These are phyloP conservation scores for Chrysoporthe puriensis DNA, from an alignment of 2,329 filamentous ascomycete genomes.

Conservation along the genomic window DNA sequence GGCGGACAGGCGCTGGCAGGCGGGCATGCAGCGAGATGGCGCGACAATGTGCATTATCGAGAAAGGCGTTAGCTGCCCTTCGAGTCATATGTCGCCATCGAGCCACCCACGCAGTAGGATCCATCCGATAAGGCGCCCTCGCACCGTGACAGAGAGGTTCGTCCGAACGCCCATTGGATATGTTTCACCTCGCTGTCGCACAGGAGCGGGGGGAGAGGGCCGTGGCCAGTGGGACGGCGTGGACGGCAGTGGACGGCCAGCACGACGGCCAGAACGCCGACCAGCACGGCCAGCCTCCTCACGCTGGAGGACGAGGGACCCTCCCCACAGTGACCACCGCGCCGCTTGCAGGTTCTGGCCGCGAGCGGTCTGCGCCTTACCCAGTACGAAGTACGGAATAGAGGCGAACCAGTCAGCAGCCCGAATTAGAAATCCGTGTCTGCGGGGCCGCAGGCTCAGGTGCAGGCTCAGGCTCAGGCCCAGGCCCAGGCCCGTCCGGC, in stretches of 20 bases:
- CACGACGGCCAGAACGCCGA: not conserved
- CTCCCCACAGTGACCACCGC: too few species aligned
- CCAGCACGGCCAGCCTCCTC: too few species aligned
- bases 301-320: too few species aligned
- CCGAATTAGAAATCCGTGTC: conserved; percentile 23
- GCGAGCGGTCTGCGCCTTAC: not conserved
- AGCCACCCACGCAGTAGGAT: not conserved
- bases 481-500: not conserved
- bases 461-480: not conserved
- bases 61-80: too few species aligned
- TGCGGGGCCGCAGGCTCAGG: conserved; percentile 2
- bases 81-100: not conserved
- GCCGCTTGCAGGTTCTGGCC: too few species aligned
- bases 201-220: conserved; percentile 23
- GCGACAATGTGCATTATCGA: not conserved
- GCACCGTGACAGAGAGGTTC: conserved; percentile 7
- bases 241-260: not conserved
- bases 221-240: not conserved
- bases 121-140: not conserved
- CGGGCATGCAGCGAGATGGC: not conserved
- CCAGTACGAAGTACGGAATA: not conserved
- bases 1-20: too few species aligned
- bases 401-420: conserved; percentile 1
- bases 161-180: conserved; percentile 25
- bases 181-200: conserved; percentile 28